phyloP scores from a whole-genome alignment of 176 grass and related monocot genomes.

The Puccinellia tenuiflora region DNA sequence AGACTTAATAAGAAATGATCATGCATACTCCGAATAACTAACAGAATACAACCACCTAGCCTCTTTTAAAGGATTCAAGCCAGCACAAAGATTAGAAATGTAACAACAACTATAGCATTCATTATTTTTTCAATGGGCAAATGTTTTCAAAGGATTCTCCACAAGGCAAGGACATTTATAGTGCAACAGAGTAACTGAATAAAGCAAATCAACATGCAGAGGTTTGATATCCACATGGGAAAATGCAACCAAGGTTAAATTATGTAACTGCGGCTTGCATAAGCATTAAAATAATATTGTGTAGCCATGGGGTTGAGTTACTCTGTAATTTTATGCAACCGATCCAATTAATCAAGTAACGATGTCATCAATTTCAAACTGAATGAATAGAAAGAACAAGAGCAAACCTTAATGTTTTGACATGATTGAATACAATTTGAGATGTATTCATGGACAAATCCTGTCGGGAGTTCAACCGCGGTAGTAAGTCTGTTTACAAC shows the following conservation, averaged over 20 bases:
- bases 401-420: constrained; percentile 93
- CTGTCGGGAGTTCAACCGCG: constrained; percentile 89
- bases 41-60: background rate
- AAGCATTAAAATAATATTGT: background rate
- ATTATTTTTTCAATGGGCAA: background rate
- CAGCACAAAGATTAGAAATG: background rate
- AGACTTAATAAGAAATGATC: background rate
- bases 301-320: background rate
- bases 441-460: constrained; percentile 96
- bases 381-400: constrained; percentile 16
- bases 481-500: constrained; percentile 99
- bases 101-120: background rate
- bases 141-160: background rate
- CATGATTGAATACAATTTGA: constrained; percentile 97
- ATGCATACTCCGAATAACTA: background rate
- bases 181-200: background rate
- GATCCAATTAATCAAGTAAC: background rate
- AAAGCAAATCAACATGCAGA: background rate
- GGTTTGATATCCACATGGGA: background rate
- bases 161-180: background rate
- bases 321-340: background rate
- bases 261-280: background rate
- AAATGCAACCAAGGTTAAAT: constrained; percentile 2
- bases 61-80: background rate
- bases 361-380: background rate